These are phyloP conservation scores for Austroboletus eburneus DNA, from an alignment of 768 basidiomycete genomes.

Conservation along the genomic window DNA sequence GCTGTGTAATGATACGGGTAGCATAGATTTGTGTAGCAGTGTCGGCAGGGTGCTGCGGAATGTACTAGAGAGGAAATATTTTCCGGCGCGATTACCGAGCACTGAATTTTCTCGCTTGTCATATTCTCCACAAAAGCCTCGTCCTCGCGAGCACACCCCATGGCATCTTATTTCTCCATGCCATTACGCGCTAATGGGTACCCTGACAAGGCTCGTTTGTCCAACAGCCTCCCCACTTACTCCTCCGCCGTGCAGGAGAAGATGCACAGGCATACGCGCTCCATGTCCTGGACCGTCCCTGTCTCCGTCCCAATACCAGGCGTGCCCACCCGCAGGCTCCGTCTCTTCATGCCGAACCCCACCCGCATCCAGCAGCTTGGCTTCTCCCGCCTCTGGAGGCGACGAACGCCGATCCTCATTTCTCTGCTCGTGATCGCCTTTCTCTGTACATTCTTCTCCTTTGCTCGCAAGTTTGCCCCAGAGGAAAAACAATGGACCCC, in stretches of 20 bases:
- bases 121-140: too few relatives aligned
- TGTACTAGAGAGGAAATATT: constrained; percentile 22
- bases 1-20: not conserved
- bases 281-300: constrained; percentile 54
- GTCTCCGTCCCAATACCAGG: constrained; percentile 60
- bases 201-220: constrained; percentile 38
- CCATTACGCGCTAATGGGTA: constrained; percentile 45
- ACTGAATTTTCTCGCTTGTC: constrained; percentile 21
- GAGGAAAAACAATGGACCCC: constrained; percentile 62
- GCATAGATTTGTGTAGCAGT: too few relatives aligned
- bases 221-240: constrained; percentile 43
- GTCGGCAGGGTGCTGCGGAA: constrained; percentile 20
- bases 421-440: constrained; percentile 43
- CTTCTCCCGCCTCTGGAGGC: constrained; percentile 53
- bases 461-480: constrained; percentile 58
- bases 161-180: constrained; percentile 49
- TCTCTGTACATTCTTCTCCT: constrained; percentile 54
- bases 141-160: constrained; percentile 21
- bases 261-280: constrained; percentile 43
- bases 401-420: constrained; percentile 52
- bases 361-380: constrained; percentile 54
- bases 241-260: constrained; percentile 67
- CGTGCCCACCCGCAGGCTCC: constrained; percentile 49
- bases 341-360: constrained; percentile 58
- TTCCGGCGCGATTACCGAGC: constrained; percentile 15